Evolutionary conservation across 2,329 filamentous ascomycete species (phyloP).

Genomic region (Nannizziopsis barbatae): DNA sequence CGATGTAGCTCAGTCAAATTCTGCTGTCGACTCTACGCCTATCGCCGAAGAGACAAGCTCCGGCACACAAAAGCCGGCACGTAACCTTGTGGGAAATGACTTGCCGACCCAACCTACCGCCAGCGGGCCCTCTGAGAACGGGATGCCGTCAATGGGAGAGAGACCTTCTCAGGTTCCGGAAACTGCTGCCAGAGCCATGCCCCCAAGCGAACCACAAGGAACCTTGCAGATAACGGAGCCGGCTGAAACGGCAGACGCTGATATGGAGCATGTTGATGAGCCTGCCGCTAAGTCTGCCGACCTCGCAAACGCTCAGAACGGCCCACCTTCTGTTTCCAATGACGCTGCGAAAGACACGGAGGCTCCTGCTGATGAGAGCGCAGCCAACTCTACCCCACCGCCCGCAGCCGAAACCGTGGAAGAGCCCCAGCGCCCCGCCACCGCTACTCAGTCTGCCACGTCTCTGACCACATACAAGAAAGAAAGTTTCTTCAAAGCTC

Average conservation of each 20-base stretch:
- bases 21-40: too few species aligned
- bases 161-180: background rate
- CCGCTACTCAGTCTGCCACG: constrained; percentile 28
- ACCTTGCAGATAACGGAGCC: background rate
- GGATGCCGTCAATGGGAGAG: background rate
- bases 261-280: background rate
- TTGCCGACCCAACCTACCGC: too few species aligned
- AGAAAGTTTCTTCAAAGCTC: constrained; percentile 32
- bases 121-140: too few species aligned
- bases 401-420: constrained; percentile 15
- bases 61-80: too few species aligned
- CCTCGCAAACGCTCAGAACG: background rate
- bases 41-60: too few species aligned
- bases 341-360: background rate
- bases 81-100: too few species aligned
- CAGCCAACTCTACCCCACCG: constrained; percentile 10
- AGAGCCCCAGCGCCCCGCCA: constrained; percentile 13
- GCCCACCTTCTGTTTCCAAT: background rate
- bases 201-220: background rate
- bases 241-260: background rate
- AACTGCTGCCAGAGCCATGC: background rate
- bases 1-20: too few species aligned
- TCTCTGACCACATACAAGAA: constrained; percentile 28
- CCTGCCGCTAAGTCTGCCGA: background rate
- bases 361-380: constrained; percentile 8